These are phyloP conservation scores for Hyphodiscus hymeniophilus DNA, from an alignment of 495 filamentous ascomycete species.

Conservation along the genomic window DNA sequence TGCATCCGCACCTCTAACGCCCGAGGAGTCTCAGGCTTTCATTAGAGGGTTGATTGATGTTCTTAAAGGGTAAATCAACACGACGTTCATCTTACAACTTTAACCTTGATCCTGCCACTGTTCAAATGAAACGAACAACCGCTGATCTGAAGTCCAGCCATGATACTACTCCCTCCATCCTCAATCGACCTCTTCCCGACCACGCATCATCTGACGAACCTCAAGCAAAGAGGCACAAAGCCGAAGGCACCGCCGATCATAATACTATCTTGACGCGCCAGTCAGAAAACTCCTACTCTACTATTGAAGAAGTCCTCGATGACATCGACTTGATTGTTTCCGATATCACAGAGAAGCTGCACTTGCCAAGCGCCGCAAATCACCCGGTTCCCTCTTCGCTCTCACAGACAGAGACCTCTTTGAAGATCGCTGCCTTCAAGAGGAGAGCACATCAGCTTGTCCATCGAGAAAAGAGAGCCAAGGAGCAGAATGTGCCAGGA, in stretches of 20 bases:
- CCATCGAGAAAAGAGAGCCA: slow-evolving; percentile 34
- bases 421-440: slow-evolving; percentile 18
- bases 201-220: slow-evolving; percentile 18
- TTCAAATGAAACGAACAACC: background rate
- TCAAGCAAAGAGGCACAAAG: slow-evolving; percentile 21
- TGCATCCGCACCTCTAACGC: background rate
- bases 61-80: slow-evolving; percentile 21
- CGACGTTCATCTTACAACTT: background rate
- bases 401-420: slow-evolving; percentile 10
- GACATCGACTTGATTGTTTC: slow-evolving; percentile 34
- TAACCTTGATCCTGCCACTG: too few species aligned
- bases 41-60: slow-evolving; percentile 24
- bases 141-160: slow-evolving; percentile 24
- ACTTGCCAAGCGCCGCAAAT: slow-evolving; percentile 13
- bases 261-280: slow-evolving; percentile 37
- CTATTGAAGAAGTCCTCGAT: slow-evolving; percentile 35
- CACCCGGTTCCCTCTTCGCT: slow-evolving; percentile 6
- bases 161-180: slow-evolving; percentile 34
- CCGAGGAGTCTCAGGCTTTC: slow-evolving; percentile 9
- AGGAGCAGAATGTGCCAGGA: slow-evolving; percentile 32
- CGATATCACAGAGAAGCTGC: slow-evolving; percentile 32
- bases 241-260: slow-evolving; percentile 11
- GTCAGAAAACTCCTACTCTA: slow-evolving; percentile 31
- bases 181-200: slow-evolving; percentile 34
- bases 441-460: slow-evolving; percentile 22